phyloP scores from a whole-genome alignment of 2,329 filamentous ascomycete species.

The Triangularia verruculosa region DNA sequence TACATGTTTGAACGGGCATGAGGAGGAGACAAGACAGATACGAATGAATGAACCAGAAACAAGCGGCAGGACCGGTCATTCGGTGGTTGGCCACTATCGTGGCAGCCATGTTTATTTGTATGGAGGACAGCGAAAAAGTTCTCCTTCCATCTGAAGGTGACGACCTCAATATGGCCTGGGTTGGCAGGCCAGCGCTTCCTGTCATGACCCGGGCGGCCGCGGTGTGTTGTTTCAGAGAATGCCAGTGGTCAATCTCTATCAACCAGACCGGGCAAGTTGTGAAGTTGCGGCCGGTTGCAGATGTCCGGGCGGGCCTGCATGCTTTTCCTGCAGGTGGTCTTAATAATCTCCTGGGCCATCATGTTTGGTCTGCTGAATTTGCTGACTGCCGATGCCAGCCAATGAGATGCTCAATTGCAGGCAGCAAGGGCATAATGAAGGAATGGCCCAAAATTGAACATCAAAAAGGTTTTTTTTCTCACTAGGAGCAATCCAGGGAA shows the following conservation, averaged over 20 bases:
- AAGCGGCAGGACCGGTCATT: not conserved
- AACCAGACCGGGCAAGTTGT: not conserved
- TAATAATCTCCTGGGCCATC: not conserved
- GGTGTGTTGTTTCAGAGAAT: not conserved
- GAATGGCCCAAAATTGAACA: not conserved
- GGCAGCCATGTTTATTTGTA: not conserved
- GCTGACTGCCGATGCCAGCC: not conserved
- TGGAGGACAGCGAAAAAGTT: not conserved
- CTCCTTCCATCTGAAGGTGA: not conserved
- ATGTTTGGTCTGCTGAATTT: not conserved
- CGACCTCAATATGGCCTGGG: no score
- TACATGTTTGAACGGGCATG: not conserved
- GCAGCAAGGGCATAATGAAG: not conserved
- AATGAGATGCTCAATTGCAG: not conserved
- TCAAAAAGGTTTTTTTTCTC: not conserved
- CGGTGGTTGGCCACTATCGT: not conserved
- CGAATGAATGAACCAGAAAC: not conserved
- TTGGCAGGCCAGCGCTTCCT: not conserved
- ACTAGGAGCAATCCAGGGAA: not conserved
- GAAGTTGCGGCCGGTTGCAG: not conserved
- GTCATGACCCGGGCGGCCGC: not conserved
- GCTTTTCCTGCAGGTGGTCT: not conserved
- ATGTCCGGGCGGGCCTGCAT: not conserved
- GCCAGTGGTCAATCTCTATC: not conserved
- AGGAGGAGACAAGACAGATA: not conserved